phyloP scores from a whole-genome alignment of 441 rosid species.

The Melastoma candidum region DNA sequence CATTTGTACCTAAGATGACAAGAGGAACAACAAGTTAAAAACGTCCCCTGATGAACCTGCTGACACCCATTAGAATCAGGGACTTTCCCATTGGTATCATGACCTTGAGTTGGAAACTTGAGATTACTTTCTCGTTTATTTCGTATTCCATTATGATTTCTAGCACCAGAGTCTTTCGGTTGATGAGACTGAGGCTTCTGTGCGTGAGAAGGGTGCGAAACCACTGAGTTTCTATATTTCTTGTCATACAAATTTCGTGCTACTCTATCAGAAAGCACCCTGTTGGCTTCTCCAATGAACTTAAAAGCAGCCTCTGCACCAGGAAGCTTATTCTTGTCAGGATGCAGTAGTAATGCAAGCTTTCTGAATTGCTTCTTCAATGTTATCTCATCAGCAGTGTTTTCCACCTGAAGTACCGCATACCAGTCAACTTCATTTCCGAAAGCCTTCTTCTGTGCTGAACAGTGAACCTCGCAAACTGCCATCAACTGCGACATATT shows the following conservation, averaged over 20 bases:
- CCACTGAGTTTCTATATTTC: constrained; percentile 26
- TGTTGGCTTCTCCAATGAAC: constrained; percentile 53
- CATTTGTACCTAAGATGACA: constrained; percentile 36
- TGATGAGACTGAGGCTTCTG: constrained; percentile 20
- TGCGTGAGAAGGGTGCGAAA: not conserved
- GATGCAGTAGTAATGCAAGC: constrained; percentile 56
- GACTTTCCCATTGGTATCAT: too few species aligned
- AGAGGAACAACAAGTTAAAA: constrained; percentile 42
- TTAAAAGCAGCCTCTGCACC: constrained; percentile 74
- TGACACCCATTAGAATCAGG: constrained; percentile 11
- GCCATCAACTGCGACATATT: constrained; percentile 32
- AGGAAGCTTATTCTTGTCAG: constrained; percentile 48
- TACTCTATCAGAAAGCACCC: constrained; percentile 31
- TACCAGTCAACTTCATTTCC: constrained; percentile 53
- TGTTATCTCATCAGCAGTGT: constrained; percentile 28
- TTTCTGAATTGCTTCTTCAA: constrained; percentile 66
- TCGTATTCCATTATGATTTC: constrained; percentile 14
- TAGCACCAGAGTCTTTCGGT: constrained; percentile 15
- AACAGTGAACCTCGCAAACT: constrained; percentile 50
- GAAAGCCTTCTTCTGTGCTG: constrained; percentile 32
- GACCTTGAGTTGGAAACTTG: constrained; percentile 13
- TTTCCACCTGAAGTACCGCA: constrained; percentile 48
- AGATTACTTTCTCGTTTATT: constrained; percentile 10
- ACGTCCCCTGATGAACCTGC: constrained; percentile 17
- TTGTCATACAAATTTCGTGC: constrained; percentile 37